Evolutionary conservation across 306 rosid genomes (phyloP).

Genomic region (Crotalaria pallida): DNA sequence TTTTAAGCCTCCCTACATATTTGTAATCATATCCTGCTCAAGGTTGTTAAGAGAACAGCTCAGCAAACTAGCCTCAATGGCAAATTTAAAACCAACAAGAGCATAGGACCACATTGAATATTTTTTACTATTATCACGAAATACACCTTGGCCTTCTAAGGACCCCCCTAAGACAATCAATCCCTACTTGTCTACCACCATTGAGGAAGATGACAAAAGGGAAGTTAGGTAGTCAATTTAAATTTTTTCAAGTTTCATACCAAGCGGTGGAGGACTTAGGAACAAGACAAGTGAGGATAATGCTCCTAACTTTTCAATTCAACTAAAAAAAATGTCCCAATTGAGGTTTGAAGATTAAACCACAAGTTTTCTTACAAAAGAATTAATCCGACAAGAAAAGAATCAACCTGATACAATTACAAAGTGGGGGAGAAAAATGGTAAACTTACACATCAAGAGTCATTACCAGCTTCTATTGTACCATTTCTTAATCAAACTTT

Average conservation of each 20-base stretch:
- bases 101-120: conserved; percentile 16
- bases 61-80: background rate
- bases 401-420: conserved; percentile 22
- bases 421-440: conserved; percentile 3
- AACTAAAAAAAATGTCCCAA: conserved; percentile 19
- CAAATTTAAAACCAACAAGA: conserved; percentile 9
- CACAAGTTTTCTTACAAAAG: conserved; percentile 59
- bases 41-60: background rate
- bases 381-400: conserved; percentile 47
- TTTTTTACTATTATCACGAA: background rate
- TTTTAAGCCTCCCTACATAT: background rate
- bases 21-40: conserved; percentile 4
- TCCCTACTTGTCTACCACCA: background rate
- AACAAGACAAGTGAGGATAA: background rate
- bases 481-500: conserved; percentile 6
- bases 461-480: conserved; percentile 14
- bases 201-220: background rate
- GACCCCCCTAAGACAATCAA: background rate
- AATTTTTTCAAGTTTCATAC: background rate
- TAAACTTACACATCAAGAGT: conserved; percentile 21
- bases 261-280: background rate
- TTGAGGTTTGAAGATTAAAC: conserved; percentile 22
- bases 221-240: background rate
- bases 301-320: background rate
- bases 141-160: background rate